A percentile compares a stretch with the other conserved stretches of the same genome.
Conservation (phyloP, 2,329 filamentous ascomycete genomes). For the Penicillium sp. region DNA sequence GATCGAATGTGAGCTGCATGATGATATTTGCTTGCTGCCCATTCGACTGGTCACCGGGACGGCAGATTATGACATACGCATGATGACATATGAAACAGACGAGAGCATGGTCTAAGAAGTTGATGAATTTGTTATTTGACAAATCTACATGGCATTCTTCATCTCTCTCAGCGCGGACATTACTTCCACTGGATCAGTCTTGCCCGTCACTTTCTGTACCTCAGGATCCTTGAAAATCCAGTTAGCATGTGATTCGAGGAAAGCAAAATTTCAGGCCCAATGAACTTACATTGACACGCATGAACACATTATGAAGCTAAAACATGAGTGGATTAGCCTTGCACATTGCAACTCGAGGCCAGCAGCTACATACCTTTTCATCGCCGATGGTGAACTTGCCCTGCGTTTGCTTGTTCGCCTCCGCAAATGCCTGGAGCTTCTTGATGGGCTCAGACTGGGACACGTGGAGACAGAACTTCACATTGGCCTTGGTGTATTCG, state of each 20-base stretch:
- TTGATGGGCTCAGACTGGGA: constrained; percentile 73
- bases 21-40: not conserved
- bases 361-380: constrained; percentile 71
- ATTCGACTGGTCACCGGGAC: not conserved
- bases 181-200: constrained; percentile 77
- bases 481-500: constrained; percentile 97
- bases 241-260: constrained; percentile 12
- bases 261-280: not conserved
- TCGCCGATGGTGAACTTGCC: constrained; percentile 96
- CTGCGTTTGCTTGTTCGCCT: constrained; percentile 82
- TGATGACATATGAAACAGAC: not conserved
- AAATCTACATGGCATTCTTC: constrained; percentile 62
- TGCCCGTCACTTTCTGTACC: constrained; percentile 80
- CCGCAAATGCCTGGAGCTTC: constrained; percentile 74
- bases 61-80: not conserved
- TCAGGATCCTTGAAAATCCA: constrained; percentile 65
- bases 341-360: no score
- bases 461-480: constrained; percentile 81
- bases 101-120: not conserved
- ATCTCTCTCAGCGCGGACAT: constrained; percentile 85
- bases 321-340: not conserved
- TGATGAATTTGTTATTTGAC: not conserved
- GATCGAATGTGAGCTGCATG: not conserved
- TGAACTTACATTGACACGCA: constrained; percentile 73
- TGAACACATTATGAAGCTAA: constrained; percentile 95